phyloP scores from a whole-genome alignment of 2,329 filamentous ascomycete species.

The Emergomyces orientalis region DNA sequence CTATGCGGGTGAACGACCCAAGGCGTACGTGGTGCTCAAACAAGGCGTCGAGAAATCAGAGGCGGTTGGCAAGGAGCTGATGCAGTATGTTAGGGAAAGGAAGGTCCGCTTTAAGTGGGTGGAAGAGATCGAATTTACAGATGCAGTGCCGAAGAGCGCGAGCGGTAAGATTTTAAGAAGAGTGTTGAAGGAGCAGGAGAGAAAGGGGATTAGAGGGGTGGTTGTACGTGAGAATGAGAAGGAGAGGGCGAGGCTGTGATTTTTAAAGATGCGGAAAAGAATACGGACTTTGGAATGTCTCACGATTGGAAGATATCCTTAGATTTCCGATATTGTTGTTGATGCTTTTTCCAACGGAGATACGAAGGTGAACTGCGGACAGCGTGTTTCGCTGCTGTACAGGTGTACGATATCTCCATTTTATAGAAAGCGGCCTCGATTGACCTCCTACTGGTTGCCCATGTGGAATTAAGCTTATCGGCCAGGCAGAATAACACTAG shows the following conservation, averaged over 20 bases:
- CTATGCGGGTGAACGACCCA: slow-evolving; percentile 7
- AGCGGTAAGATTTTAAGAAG: slow-evolving; percentile 61
- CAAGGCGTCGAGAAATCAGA: not conserved
- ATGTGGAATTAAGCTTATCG: too few relatives aligned
- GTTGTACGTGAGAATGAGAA: slow-evolving; percentile 4
- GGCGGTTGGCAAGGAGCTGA: not conserved
- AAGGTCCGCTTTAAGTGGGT: slow-evolving; percentile 9
- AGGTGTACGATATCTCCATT: not conserved
- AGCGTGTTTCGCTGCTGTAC: not conserved
- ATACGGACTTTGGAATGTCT: not conserved
- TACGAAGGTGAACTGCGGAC: not conserved
- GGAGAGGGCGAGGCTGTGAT: slow-evolving; percentile 5
- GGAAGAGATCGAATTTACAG: slow-evolving; percentile 6
- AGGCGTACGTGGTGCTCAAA: slow-evolving; percentile 7
- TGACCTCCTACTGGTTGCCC: too few relatives aligned
- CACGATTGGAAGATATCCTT: not conserved
- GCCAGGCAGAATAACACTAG: too few relatives aligned
- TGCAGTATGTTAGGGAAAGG: slow-evolving; percentile 5
- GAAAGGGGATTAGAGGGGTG: slow-evolving; percentile 16
- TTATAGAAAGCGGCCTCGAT: not conserved
- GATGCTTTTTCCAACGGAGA: not conserved
- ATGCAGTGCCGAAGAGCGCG: slow-evolving; percentile 53
- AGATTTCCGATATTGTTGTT: not conserved
- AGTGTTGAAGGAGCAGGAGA: slow-evolving; percentile 42
- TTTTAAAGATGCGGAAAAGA: not conserved